These are phyloP conservation scores for Karstenula rhodostoma DNA, from an alignment of 2,329 filamentous ascomycete species.

Conservation along the genomic window DNA sequence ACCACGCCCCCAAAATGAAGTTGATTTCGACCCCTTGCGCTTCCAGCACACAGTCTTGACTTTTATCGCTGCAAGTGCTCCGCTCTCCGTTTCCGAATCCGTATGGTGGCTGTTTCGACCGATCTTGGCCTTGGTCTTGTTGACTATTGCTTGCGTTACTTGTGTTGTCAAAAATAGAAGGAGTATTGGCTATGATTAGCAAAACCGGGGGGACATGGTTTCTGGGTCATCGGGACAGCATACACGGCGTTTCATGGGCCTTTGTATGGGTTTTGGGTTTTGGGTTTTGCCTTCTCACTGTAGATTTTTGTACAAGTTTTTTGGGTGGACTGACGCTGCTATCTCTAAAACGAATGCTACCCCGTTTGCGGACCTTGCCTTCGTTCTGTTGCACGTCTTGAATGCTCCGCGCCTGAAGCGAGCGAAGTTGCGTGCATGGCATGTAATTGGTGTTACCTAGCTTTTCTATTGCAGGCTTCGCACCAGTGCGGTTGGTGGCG, in stretches of 20 bases:
- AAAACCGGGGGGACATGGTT: background rate
- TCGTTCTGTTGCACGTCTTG: background rate
- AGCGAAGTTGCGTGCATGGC: background rate
- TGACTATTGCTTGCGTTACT: conserved; percentile 25
- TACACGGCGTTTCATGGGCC: conserved; percentile 3
- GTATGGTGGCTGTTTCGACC: conserved; percentile 32
- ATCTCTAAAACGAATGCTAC: background rate
- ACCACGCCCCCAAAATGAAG: conserved; percentile 8
- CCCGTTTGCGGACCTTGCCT: background rate
- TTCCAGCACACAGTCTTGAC: conserved; percentile 36
- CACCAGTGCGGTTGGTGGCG: background rate
- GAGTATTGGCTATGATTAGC: conserved; percentile 16
- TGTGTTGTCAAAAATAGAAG: conserved; percentile 23
- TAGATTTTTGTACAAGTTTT: conserved; percentile 1
- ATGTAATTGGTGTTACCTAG: background rate
- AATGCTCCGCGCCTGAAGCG: background rate
- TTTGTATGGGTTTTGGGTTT: background rate
- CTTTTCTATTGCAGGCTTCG: no score
- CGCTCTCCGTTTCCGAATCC: conserved; percentile 30
- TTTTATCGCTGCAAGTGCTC: conserved; percentile 36
- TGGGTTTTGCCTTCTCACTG: conserved; percentile 2
- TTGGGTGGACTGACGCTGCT: background rate
- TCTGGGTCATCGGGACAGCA: background rate
- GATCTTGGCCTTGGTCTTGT: conserved; percentile 30
- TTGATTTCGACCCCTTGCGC: background rate